Base-by-base conservation (phyloP, 2,329 filamentous ascomycete genomes). In the Pseudogymnoascus pannorum region DNA sequence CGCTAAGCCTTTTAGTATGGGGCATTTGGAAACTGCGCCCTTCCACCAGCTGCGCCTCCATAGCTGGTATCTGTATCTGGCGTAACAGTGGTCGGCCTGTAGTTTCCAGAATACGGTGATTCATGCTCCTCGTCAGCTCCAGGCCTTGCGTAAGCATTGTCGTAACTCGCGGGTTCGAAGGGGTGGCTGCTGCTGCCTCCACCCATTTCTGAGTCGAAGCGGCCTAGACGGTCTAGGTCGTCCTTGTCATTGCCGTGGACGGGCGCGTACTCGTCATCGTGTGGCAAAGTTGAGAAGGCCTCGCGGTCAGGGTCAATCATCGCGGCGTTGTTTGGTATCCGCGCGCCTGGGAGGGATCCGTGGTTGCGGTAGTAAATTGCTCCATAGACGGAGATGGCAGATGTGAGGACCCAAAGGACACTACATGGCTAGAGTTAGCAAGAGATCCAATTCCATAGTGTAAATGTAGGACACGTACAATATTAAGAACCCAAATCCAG, bases 261-360 rank as follows among this genome's bases (percentile, higher is more conserved):
- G 12, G 82, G 82, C 58, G 84, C 82, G 68, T 87, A 87, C 44
- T 87, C 85, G 65, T 87, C 85, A 67, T 85, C 84, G 69, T 85
- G 81, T n/a, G 83, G 83, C 12, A 82, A 83, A 73, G 85, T 86
- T 61, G 83, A 86, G n/a, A 88, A 88, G 63, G 85, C 85, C 26
- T 85, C 84, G 76, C 87, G 87, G 72, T 88, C 85, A 0, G 85
- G 85, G 70, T 87, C 85, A 66, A 87, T 87, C 74, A 83, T 68
- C 71, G 75, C 66, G 2, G 71, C 69, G 59, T 71, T 72, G 31
- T 64, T 66, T 1, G 69, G 70, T 29, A 59, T 76, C 77, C 68
- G 84, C 14, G 66, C 66, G 14, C 85, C 85, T 1, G 85, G 85
- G 14, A 87, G 78, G 61, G 75, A 79, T 68, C 82, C 81, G 73